These are phyloP conservation scores for Ilex paraguariensis DNA, from an alignment of 305 asterid species.

Conservation along the genomic window DNA sequence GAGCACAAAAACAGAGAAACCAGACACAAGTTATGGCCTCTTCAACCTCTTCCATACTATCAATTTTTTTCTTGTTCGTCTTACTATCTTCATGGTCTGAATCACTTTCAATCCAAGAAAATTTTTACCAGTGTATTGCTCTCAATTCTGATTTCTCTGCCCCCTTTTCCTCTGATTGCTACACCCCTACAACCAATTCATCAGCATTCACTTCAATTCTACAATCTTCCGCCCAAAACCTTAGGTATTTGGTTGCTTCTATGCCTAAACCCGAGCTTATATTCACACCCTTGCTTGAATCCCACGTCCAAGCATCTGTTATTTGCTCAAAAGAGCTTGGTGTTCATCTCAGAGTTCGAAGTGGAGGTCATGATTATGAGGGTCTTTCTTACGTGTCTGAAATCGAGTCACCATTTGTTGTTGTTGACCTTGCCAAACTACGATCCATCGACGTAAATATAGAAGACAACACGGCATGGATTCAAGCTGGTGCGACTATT, in stretches of 20 bases:
- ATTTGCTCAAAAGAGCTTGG: slow-evolving; percentile 24
- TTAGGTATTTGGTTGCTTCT: slow-evolving; percentile 27
- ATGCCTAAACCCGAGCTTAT: slow-evolving; percentile 36
- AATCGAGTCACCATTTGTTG: slow-evolving; percentile 19
- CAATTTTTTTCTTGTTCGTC: slow-evolving; percentile 15
- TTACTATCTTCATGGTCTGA: slow-evolving; percentile 10
- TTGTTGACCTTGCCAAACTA: slow-evolving; percentile 32
- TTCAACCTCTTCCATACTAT: slow-evolving; percentile 11
- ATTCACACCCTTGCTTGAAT: slow-evolving; percentile 32
- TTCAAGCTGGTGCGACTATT: slow-evolving; percentile 36
- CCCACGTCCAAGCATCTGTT: slow-evolving; percentile 40
- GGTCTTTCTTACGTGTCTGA: slow-evolving; percentile 37
- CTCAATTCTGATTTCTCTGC: slow-evolving; percentile 9
- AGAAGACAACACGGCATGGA: slow-evolving; percentile 31
- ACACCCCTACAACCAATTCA: slow-evolving; percentile 18
- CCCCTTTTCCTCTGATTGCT: slow-evolving; percentile 20
- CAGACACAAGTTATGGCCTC: slow-evolving; percentile 16
- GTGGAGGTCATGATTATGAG: slow-evolving; percentile 50
- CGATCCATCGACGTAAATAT: slow-evolving; percentile 25
- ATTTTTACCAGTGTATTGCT: slow-evolving; percentile 26
- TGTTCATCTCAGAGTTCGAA: slow-evolving; percentile 32
- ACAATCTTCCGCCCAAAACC: slow-evolving; percentile 38
- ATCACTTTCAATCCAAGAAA: slow-evolving; percentile 16
- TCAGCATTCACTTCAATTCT: slow-evolving; percentile 23
- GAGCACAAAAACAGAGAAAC: background rate